Base-by-base conservation (phyloP, 78 protist genomes). In the Dictyostelium capitatum region DNA sequence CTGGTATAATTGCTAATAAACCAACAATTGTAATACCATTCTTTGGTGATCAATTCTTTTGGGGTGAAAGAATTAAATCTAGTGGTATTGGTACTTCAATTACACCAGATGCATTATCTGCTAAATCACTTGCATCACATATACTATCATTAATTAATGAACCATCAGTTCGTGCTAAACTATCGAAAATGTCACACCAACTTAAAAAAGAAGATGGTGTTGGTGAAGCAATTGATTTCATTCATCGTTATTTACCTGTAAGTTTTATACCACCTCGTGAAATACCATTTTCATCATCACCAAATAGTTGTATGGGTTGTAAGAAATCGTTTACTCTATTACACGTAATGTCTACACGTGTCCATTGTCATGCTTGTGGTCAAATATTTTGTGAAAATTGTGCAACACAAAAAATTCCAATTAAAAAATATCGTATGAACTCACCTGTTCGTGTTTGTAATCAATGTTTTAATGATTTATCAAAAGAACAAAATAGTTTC, bases 41-140 rank as follows among this genome's bases (percentile, higher is more conserved):
- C 59, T 94, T 96, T 74, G 96, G 96, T 12, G 97, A 96, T 30
- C 97, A 95, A 75, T 82, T 77, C 91, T 95, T 95, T 56, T 95
- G 97, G 97, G 97, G 90, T 47, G 89, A 84, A 41, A 15, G 89
- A 48, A 67, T 92, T 20, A 57, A 82, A 72, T 59, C 67, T 4
- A 23, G 48, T 6, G 95, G 95, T 8, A 77, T 80, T n/a, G 95
- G 95, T 14, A 72, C 70, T 15, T 23, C 83, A 17, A 43, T 85
- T 4, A 48, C 92, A 28, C 41, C 43, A 47, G 51, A 56, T 25
- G 25, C 47, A 32, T 56, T 85, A n/a, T 32, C 82, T 4, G 72
- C 83, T 0, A 85, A 85, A 62, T 23, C 53, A 46, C 20, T 85
- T 6, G 14, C 92, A 19, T 28, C 46, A 15, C 19, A 46, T 14